Conservation (phyloP, 2,329 filamentous ascomycete species). For the Cryphonectria japonica region DNA sequence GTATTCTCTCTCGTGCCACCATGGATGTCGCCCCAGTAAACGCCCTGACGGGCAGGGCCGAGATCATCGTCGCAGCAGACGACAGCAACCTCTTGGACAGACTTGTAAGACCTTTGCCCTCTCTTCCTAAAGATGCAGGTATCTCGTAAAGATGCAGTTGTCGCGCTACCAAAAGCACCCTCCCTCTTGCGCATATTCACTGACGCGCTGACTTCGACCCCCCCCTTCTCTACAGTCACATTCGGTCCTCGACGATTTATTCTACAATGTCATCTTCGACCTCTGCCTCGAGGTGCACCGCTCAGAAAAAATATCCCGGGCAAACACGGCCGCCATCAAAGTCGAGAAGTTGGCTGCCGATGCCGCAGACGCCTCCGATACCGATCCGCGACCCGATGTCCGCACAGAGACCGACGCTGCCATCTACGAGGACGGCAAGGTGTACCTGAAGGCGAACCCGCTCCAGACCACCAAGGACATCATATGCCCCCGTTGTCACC, state of each 20-base stretch:
- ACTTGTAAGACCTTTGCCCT: slow-evolving; percentile 53
- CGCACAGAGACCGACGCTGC: slow-evolving; percentile 69
- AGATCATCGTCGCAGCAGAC: slow-evolving; percentile 58
- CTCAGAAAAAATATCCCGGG: slow-evolving; percentile 76
- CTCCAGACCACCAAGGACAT: slow-evolving; percentile 73
- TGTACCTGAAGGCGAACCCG: slow-evolving; percentile 72
- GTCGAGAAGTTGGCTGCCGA: slow-evolving; percentile 66
- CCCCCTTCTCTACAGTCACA: slow-evolving; percentile 52
- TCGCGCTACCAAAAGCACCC: background rate
- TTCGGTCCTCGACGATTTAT: slow-evolving; percentile 71
- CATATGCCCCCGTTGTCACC: slow-evolving; percentile 73
- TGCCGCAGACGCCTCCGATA: slow-evolving; percentile 55
- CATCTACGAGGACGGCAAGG: slow-evolving; percentile 70
- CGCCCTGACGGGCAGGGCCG: slow-evolving; percentile 57
- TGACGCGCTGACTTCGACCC: slow-evolving; percentile 5
- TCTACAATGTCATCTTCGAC: slow-evolving; percentile 78
- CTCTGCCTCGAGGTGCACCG: slow-evolving; percentile 75
- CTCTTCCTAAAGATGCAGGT: background rate
- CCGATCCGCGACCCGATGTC: slow-evolving; percentile 59
- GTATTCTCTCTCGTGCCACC: background rate
- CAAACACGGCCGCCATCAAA: slow-evolving; percentile 65
- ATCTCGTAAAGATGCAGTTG: background rate
- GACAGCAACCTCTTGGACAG: slow-evolving; percentile 59
- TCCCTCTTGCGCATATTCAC: slow-evolving; percentile 13
- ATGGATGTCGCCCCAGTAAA: slow-evolving; percentile 41